phyloP scores from a whole-genome alignment of 257 asterid species.

The Galeopsis tetrahit region DNA sequence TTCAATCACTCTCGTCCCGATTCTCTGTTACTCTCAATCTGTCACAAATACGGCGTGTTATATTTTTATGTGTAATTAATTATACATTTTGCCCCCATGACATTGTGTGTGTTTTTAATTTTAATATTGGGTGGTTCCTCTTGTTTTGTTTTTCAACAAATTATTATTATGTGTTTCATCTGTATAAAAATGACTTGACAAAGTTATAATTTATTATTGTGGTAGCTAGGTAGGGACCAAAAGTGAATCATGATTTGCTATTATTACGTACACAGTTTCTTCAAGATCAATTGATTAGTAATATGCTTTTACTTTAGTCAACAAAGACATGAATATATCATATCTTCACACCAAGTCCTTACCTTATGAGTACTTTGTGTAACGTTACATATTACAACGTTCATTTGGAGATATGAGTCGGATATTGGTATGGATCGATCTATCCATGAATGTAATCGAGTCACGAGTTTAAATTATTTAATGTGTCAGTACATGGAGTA shows the following conservation, averaged over 20 bases:
- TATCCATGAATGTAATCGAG: too few species aligned
- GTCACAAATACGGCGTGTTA: background rate
- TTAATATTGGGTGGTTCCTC: background rate
- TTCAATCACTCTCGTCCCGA: too few species aligned
- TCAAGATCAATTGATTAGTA: constrained; percentile 7
- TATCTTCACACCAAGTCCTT: constrained; percentile 2
- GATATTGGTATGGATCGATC: too few species aligned
- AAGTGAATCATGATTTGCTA: constrained; percentile 15
- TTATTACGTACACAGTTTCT: constrained; percentile 8
- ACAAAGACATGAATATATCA: constrained; percentile 2
- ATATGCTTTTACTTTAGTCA: constrained; percentile 5
- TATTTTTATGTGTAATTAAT: background rate
- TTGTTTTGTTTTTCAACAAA: background rate
- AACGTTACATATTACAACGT: too few species aligned
- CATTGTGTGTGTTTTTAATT: background rate
- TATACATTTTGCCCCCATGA: constrained; percentile 21
- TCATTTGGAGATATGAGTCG: too few species aligned
- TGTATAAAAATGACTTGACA: background rate
- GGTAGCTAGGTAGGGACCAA: constrained; percentile 32
- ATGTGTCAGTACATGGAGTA: too few species aligned
- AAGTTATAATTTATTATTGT: constrained; percentile 30
- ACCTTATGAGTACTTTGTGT: background rate
- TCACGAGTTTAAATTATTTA: too few species aligned
- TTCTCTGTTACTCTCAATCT: background rate
- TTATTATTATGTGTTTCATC: background rate